phyloP scores from a whole-genome alignment of 2,329 filamentous ascomycete genomes.

The Aspergillus japonicus region DNA sequence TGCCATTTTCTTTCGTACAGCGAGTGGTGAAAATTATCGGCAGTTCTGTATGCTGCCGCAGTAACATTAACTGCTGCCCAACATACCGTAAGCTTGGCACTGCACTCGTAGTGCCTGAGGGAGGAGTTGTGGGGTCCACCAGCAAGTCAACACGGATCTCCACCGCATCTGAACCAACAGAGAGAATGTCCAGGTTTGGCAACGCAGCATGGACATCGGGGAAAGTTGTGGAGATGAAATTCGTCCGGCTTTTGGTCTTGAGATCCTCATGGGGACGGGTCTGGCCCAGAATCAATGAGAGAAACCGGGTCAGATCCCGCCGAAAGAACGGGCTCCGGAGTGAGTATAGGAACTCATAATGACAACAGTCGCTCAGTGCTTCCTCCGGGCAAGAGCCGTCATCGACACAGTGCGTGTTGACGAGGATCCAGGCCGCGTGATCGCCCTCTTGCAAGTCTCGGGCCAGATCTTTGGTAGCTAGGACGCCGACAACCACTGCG shows the following conservation, averaged over 20 bases:
- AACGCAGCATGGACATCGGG: constrained; percentile 79
- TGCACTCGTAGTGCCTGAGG: constrained; percentile 58
- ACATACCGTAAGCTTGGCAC: constrained; percentile 81
- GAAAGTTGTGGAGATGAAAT: constrained; percentile 85
- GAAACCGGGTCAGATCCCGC: constrained; percentile 73
- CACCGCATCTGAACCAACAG: constrained; percentile 80
- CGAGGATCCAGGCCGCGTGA: constrained; percentile 60
- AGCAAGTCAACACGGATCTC: constrained; percentile 82
- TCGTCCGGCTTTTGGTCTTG: constrained; percentile 69
- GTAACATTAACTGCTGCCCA: constrained; percentile 78
- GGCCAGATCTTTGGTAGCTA: constrained; percentile 55
- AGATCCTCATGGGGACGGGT: constrained; percentile 74
- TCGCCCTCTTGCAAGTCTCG: constrained; percentile 59
- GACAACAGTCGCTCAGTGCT: constrained; percentile 65
- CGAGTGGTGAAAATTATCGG: constrained; percentile 89
- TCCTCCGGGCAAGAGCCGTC: constrained; percentile 68
- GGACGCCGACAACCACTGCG: constrained; percentile 67
- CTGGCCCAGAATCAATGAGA: constrained; percentile 77
- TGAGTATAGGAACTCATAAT: constrained; percentile 86
- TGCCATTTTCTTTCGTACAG: constrained; percentile 77
- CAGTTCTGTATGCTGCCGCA: constrained; percentile 79
- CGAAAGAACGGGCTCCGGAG: constrained; percentile 65
- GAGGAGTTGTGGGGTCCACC: constrained; percentile 62
- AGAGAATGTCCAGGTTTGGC: constrained; percentile 82
- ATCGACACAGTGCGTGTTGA: constrained; percentile 75